Evolutionary conservation across 1,284 basidiomycete genomes (phyloP), one percentile per base, ranked within the genome.

Genomic region (Tilletia setariae): DNA sequence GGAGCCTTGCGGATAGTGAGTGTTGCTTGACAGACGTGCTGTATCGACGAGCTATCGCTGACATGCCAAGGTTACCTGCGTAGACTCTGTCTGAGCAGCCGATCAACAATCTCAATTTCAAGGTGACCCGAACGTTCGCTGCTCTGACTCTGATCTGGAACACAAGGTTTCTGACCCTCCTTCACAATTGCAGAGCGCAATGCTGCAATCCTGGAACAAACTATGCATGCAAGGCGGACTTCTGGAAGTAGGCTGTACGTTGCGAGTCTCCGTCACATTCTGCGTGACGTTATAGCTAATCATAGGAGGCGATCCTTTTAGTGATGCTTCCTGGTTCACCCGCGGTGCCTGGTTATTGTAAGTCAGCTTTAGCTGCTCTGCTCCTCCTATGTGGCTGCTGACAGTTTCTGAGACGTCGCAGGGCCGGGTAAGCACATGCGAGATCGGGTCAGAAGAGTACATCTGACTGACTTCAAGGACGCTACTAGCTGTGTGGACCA

Each of bases 381-480:
- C 25, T 49, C 85, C 91, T 43, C 92, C 90, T n/a, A n/a, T n/a
- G n/a, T n/a, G n/a, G n/a, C n/a, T n/a, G 90, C 90, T 90, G 30
- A 78, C 79, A 9, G 70, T 76, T 35, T 51, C 42, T 62, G 16
- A 61, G 23, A 2, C 42, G 1, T 13, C 40, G 19, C 53, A 40
- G 40, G 42, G 64, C 32, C 53, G 15, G 53, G 53, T 59, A 15
- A 59, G 53, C 28, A 49, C 9, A 7, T 9, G 4, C 43, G 43
- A 28, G 25, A 30, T 30, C 3, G 21, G n/a, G n/a, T n/a, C n/a
- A n/a, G n/a, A n/a, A n/a, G n/a, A n/a, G n/a, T n/a, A n/a, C n/a
- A n/a, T n/a, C n/a, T n/a, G n/a, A n/a, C n/a, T n/a, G n/a, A n/a
- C n/a, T n/a, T n/a, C n/a, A n/a, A n/a, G n/a, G 1, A 6, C 42